Percentiles rank a stretch among this genome's conserved stretches.
Evolutionary conservation across 345 rosid species (phyloP).

Genomic region (thale cress (Arabidopsis thaliana)): DNA sequence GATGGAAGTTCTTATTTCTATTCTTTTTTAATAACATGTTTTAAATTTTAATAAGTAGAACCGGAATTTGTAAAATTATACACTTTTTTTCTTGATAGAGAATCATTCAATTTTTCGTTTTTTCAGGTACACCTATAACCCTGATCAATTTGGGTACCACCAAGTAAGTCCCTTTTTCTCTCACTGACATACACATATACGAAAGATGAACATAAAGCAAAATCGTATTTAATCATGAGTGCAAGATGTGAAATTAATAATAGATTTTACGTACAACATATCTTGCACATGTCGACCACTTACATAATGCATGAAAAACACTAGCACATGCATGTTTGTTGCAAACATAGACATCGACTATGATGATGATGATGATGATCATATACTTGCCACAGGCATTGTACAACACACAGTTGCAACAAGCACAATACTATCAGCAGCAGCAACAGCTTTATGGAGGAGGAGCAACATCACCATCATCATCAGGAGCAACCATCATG

Average conservation of each 20-base stretch:
- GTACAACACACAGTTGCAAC: conserved; percentile 70
- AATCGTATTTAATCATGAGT: conserved; percentile 31
- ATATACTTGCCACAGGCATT: conserved; percentile 44
- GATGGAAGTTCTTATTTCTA: neutral
- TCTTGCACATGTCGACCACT: conserved; percentile 42
- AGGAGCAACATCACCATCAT: conserved; percentile 47
- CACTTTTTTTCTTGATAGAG: neutral
- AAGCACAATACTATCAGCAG: conserved; percentile 68
- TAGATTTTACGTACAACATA: conserved; percentile 39
- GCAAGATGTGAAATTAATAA: conserved; percentile 33
- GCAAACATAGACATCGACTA: conserved; percentile 13
- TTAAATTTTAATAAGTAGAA: neutral
- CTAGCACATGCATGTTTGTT: conserved; percentile 42
- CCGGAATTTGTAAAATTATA: neutral
- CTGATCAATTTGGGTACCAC: conserved; percentile 74
- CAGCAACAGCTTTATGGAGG: conserved; percentile 54
- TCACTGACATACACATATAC: conserved; percentile 11
- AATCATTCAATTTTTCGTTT: conserved; percentile 37
- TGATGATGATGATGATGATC: conserved; percentile 14
- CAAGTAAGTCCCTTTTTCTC: conserved; percentile 55
- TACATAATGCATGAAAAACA: conserved; percentile 38
- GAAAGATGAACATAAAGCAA: conserved; percentile 24
- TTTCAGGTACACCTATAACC: conserved; percentile 69
- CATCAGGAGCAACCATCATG: conserved; percentile 51
- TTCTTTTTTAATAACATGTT: neutral